These are phyloP conservation scores for Penicillium sp. DNA, from an alignment of 2,329 filamentous ascomycete genomes.

Conservation along the genomic window DNA sequence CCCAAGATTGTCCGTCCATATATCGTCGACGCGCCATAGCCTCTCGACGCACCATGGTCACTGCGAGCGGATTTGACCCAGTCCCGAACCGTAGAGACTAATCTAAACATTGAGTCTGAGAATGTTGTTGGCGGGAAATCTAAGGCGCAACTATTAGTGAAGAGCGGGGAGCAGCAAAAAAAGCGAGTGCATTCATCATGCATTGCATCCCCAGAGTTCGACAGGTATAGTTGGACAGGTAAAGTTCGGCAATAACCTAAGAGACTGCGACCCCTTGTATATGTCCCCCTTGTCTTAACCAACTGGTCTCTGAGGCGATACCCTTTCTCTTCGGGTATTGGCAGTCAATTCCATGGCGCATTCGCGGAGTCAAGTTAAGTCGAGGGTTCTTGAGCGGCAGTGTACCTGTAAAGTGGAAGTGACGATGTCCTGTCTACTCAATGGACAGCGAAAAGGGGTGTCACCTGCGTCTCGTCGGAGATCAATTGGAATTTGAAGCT, in stretches of 20 bases:
- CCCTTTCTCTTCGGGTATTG: neutral
- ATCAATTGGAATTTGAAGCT: neutral
- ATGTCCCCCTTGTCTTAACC: fast-evolving
- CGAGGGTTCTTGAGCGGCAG: neutral
- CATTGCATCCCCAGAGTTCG: neutral
- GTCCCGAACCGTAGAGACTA: neutral
- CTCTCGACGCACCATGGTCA: neutral
- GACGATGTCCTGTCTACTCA: no score
- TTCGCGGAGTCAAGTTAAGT: neutral
- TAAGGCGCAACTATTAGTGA: neutral
- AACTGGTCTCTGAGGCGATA: no score
- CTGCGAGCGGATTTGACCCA: neutral
- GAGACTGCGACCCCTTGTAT: neutral
- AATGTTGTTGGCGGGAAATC: neutral
- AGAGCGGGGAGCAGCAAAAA: neutral
- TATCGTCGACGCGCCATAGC: no score
- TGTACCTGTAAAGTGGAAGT: neutral
- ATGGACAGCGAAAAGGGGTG: fast-evolving
- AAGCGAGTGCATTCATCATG: neutral
- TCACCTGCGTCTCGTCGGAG: neutral
- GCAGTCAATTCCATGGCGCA: neutral
- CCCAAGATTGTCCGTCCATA: neutral
- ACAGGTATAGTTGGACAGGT: no score
- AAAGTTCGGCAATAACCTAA: neutral
- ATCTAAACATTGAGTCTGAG: fast-evolving